phyloP scores from a whole-genome alignment of 2,329 filamentous ascomycete species.

The Gliomastix tumulicola region DNA sequence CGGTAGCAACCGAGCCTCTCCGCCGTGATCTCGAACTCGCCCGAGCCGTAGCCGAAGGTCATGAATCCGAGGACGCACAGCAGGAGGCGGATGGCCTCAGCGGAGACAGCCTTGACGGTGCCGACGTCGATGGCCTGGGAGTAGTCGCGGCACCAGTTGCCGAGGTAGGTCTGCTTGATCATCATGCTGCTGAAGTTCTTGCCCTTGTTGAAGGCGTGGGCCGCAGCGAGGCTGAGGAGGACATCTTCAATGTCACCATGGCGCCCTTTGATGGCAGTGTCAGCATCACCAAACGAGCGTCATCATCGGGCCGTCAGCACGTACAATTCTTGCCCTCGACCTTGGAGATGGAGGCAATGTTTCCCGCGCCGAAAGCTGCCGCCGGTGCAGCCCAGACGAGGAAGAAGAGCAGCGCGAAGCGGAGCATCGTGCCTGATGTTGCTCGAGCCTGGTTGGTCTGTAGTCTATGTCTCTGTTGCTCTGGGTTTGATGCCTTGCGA shows the following conservation, averaged over 20 bases:
- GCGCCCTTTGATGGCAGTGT: slow-evolving; percentile 50
- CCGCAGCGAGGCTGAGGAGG: slow-evolving; percentile 63
- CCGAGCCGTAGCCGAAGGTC: slow-evolving; percentile 78
- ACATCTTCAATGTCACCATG: slow-evolving; percentile 93
- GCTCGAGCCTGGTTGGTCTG: neutral
- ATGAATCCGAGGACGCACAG: slow-evolving; percentile 88
- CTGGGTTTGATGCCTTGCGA: neutral
- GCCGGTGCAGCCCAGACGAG: slow-evolving; percentile 55
- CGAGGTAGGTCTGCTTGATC: slow-evolving; percentile 88
- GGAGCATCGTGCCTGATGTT: slow-evolving; percentile 4
- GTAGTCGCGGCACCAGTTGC: slow-evolving; percentile 92
- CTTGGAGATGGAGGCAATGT: slow-evolving; percentile 74
- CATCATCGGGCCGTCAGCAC: slow-evolving; percentile 15
- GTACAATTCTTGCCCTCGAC: slow-evolving; percentile 78
- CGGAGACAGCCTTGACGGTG: slow-evolving; percentile 83
- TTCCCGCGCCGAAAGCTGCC: slow-evolving; percentile 79
- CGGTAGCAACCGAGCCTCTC: slow-evolving; percentile 79
- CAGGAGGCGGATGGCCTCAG: slow-evolving; percentile 83
- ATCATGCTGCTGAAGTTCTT: slow-evolving; percentile 87
- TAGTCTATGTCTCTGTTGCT: neutral
- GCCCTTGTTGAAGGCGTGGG: slow-evolving; percentile 40
- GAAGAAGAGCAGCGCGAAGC: slow-evolving; percentile 36
- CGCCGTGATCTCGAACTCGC: slow-evolving; percentile 77
- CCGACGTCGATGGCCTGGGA: slow-evolving; percentile 91
- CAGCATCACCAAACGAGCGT: neutral